Evolutionary conservation across 2,329 filamentous ascomycete genomes (phyloP).

Genomic region (Curvularia spicifera): DNA sequence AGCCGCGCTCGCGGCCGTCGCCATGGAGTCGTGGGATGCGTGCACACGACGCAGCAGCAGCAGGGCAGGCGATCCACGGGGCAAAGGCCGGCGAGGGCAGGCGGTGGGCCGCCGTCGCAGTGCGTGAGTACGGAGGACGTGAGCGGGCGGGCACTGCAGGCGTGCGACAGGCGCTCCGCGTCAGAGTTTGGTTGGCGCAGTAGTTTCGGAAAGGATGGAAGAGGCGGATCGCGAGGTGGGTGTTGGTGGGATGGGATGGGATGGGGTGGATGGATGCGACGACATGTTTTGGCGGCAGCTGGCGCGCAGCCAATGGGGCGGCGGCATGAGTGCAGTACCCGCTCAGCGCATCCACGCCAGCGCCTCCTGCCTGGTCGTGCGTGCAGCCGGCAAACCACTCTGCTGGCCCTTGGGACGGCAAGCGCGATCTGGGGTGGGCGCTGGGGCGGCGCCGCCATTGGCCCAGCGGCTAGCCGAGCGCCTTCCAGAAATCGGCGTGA

Average conservation of each 20-base stretch:
- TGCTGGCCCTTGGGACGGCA: constrained; percentile 40
- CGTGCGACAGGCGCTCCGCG: too few species aligned
- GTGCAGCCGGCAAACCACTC: constrained; percentile 42
- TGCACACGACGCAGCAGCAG: too few species aligned
- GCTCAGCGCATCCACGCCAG: constrained; percentile 17
- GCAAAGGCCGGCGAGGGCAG: not conserved
- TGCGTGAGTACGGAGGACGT: too few species aligned
- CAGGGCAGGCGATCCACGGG: not conserved
- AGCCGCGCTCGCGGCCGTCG: constrained; percentile 33
- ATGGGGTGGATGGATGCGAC: constrained; percentile 9
- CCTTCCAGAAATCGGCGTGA: constrained; percentile 45
- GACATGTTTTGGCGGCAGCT: constrained; percentile 21
- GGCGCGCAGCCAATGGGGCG: constrained; percentile 20
- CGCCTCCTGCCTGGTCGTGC: constrained; percentile 37
- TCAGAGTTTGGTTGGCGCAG: constrained; percentile 41
- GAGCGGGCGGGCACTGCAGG: not conserved
- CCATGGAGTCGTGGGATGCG: too few species aligned
- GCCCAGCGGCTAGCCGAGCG: constrained; percentile 32
- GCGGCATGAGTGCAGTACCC: constrained; percentile 7
- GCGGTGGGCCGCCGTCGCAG: too few species aligned
- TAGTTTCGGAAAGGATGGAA: constrained; percentile 40
- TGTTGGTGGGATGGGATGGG: constrained; percentile 12
- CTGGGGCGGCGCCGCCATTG: constrained; percentile 28
- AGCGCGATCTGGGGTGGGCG: constrained; percentile 45
- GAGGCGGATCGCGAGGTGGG: constrained; percentile 24